phyloP scores from a whole-genome alignment of 495 filamentous ascomycete species.

The Penicillium nucicola region DNA sequence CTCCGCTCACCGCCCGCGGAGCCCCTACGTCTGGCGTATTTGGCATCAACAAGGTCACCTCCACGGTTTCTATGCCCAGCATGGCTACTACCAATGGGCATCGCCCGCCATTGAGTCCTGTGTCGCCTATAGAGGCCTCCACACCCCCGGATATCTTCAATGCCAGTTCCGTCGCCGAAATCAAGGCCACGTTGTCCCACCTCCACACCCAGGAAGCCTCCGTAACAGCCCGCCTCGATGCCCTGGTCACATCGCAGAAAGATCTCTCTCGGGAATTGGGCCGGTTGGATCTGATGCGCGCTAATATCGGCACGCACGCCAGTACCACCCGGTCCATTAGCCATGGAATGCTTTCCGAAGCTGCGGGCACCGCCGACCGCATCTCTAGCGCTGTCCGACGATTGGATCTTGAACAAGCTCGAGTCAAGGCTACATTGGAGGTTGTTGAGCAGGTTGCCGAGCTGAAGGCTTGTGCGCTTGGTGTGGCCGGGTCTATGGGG shows the following conservation, averaged over 20 bases:
- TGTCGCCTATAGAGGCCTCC: slow-evolving; percentile 8
- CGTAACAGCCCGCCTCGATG: slow-evolving; percentile 70
- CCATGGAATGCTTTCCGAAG: slow-evolving; percentile 81
- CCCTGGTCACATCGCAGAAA: slow-evolving; percentile 72
- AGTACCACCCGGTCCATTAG: slow-evolving; percentile 78
- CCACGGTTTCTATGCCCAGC: slow-evolving; percentile 2
- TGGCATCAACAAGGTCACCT: slow-evolving; percentile 19
- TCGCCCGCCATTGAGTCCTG: slow-evolving; percentile 2
- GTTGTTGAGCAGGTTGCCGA: slow-evolving; percentile 96
- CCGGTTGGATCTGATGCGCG: slow-evolving; percentile 86
- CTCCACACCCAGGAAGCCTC: slow-evolving; percentile 72
- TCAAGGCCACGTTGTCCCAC: slow-evolving; percentile 69
- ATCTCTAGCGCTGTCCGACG: slow-evolving; percentile 81
- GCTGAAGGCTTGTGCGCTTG: slow-evolving; percentile 91
- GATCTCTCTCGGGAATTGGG: slow-evolving; percentile 79
- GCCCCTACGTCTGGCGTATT: slow-evolving; percentile 14
- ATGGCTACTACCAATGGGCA: slow-evolving; percentile 31
- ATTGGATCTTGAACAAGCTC: slow-evolving; percentile 84
- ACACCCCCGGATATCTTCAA: slow-evolving; percentile 52
- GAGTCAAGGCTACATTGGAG: slow-evolving; percentile 82
- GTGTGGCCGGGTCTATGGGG: slow-evolving; percentile 95
- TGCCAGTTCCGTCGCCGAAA: slow-evolving; percentile 71
- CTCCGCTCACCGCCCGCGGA: slow-evolving; percentile 30
- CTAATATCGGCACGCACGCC: slow-evolving; percentile 83
- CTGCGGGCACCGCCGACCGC: slow-evolving; percentile 79